A percentile compares a stretch with the other conserved stretches of the same genome.
Conservation (phyloP, 352 stramenopile genomes). For the Pythium utonaiense region DNA sequence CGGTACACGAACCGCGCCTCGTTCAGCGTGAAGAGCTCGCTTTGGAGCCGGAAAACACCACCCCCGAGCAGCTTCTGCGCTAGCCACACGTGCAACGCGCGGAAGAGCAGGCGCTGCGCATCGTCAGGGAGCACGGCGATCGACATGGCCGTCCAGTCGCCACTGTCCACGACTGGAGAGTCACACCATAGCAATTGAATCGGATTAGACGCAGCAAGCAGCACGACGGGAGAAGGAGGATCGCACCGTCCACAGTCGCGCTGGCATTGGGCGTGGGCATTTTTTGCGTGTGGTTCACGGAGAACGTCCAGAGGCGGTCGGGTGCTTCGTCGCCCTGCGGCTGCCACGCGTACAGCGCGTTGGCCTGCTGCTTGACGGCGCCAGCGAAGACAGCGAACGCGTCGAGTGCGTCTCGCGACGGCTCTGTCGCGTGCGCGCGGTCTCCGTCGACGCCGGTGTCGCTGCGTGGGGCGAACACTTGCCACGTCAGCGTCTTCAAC, state of each 20-base stretch:
- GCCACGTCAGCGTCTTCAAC: slow-evolving; percentile 20
- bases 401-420: neutral
- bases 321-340: neutral
- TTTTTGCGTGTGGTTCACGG: slow-evolving; percentile 12
- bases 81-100: slow-evolving; percentile 28
- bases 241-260: slow-evolving; percentile 6
- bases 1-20: slow-evolving; percentile 64
- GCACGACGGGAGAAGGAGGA: no score
- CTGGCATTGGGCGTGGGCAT: neutral
- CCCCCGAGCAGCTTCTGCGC: slow-evolving; percentile 31
- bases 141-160: slow-evolving; percentile 5
- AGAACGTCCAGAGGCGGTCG: slow-evolving; percentile 15
- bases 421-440: neutral
- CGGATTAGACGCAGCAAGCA: no score
- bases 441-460: neutral
- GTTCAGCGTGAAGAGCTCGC: slow-evolving; percentile 42
- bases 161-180: slow-evolving; percentile 9
- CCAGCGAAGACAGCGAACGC: slow-evolving; percentile 10
- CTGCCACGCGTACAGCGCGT: slow-evolving; percentile 18
- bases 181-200: no score
- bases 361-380: neutral
- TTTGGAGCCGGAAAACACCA: slow-evolving; percentile 39
- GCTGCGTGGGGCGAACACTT: slow-evolving; percentile 1
- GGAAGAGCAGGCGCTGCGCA: slow-evolving; percentile 41
- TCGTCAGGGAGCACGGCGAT: neutral